These are phyloP conservation scores for Deakozyma indianensis DNA, from an alignment of 805 yeast genomes.

Conservation along the genomic window DNA sequence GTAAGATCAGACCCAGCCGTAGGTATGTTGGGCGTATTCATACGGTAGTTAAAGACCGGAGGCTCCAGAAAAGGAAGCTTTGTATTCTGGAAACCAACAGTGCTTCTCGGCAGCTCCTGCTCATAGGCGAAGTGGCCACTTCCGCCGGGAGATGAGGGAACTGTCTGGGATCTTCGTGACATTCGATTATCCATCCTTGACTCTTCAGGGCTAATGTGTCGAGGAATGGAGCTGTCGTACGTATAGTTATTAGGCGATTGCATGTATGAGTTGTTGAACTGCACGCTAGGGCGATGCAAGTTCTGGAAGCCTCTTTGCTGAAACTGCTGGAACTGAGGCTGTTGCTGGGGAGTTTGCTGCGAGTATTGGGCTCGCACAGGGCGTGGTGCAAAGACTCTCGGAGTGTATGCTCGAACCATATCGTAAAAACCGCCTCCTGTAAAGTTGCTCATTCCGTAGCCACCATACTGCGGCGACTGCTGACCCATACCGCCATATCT, in stretches of 20 bases:
- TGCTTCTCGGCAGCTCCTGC: neutral
- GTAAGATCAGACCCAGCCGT: neutral
- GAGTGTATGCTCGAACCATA: neutral
- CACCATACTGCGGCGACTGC: neutral
- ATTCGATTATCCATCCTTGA: neutral
- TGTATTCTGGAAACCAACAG: neutral
- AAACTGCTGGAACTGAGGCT: neutral
- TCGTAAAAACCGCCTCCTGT: neutral
- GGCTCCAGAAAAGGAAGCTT: neutral
- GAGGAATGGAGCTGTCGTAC: neutral
- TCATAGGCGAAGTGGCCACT: neutral
- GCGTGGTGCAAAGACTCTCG: neutral
- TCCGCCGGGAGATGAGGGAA: neutral
- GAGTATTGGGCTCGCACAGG: neutral
- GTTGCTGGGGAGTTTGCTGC: neutral
- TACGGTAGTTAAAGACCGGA: neutral
- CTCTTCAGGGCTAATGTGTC: neutral
- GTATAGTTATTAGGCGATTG: neutral
- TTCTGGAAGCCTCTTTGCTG: neutral
- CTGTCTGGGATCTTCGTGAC: neutral
- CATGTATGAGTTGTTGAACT: neutral
- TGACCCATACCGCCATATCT: neutral
- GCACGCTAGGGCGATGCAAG: neutral
- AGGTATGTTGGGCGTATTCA: conserved; percentile 1
- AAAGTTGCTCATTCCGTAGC: neutral